Percentiles rank a stretch among this genome's conserved stretches.
phyloP scores from a whole-genome alignment of 306 rosid genomes.

The Cicer bijugum region DNA sequence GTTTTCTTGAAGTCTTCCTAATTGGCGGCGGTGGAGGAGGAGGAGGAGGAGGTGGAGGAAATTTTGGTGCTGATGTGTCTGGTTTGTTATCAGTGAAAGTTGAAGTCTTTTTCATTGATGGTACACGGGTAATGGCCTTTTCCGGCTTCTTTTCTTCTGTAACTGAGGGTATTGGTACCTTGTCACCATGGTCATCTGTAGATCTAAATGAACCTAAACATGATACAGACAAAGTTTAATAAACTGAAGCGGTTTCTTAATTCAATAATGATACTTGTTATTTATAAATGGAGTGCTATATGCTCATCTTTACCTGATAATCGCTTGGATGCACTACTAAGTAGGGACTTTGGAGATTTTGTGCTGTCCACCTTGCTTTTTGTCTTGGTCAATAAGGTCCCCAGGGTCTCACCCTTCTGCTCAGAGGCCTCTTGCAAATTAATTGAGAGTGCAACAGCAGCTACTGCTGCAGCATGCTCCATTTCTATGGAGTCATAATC shows the following conservation, averaged over 20 bases:
- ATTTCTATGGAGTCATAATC: slow-evolving; percentile 54
- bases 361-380: slow-evolving; percentile 54
- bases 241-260: background rate
- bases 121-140: slow-evolving; percentile 39
- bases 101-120: slow-evolving; percentile 51
- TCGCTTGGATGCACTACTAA: slow-evolving; percentile 51
- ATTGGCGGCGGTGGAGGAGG: slow-evolving; percentile 41
- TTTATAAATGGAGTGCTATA: background rate
- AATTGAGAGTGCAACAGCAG: slow-evolving; percentile 74
- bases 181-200: slow-evolving; percentile 49
- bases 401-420: slow-evolving; percentile 39
- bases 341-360: slow-evolving; percentile 42
- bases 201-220: slow-evolving; percentile 53
- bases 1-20: slow-evolving; percentile 33
- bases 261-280: background rate
- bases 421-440: slow-evolving; percentile 48
- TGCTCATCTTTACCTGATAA: slow-evolving; percentile 57
- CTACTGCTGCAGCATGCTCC: slow-evolving; percentile 70
- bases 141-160: slow-evolving; percentile 44
- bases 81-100: slow-evolving; percentile 45
- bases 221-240: slow-evolving; percentile 26
- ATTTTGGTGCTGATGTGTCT: slow-evolving; percentile 23
- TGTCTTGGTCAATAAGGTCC: slow-evolving; percentile 36
- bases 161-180: slow-evolving; percentile 42
- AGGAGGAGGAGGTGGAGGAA: slow-evolving; percentile 31